These are phyloP conservation scores for Moesziomyces parantarcticus DNA, from an alignment of 1,284 basidiomycete genomes.

Conservation along the genomic window DNA sequence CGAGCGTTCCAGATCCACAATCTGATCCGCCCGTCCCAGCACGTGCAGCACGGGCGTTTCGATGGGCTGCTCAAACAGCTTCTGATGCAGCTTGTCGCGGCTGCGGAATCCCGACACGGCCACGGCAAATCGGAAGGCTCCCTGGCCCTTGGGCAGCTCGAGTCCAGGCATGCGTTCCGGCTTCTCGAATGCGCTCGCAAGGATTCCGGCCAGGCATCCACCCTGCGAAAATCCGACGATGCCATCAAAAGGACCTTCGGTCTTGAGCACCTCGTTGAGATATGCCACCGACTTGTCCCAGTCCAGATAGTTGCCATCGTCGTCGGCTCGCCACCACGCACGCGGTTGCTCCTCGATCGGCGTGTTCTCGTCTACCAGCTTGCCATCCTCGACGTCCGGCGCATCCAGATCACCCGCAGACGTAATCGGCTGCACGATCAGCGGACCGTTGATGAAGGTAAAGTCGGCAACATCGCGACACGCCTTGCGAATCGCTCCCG, in stretches of 20 bases:
- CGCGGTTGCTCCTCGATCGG: slow-evolving; percentile 65
- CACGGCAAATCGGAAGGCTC: slow-evolving; percentile 59
- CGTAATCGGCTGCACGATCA: slow-evolving; percentile 61
- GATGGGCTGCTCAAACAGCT: slow-evolving; percentile 54
- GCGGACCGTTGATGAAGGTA: slow-evolving; percentile 61
- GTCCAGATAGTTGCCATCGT: slow-evolving; percentile 53
- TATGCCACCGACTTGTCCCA: slow-evolving; percentile 58
- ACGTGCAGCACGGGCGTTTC: slow-evolving; percentile 61
- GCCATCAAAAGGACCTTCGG: slow-evolving; percentile 64
- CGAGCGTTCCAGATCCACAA: slow-evolving; percentile 54
- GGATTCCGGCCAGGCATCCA: slow-evolving; percentile 54
- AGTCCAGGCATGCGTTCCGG: slow-evolving; percentile 51
- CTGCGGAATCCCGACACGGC: slow-evolving; percentile 63
- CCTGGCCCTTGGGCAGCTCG: slow-evolving; percentile 35
- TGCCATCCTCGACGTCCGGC: slow-evolving; percentile 49
- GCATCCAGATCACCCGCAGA: slow-evolving; percentile 52
- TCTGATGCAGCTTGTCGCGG: slow-evolving; percentile 45
- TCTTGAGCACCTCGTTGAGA: slow-evolving; percentile 49
- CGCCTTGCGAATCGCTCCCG: slow-evolving; percentile 61
- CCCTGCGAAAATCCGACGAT: slow-evolving; percentile 65
- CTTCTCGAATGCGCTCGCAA: slow-evolving; percentile 61
- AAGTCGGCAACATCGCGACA: slow-evolving; percentile 64
- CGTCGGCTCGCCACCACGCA: slow-evolving; percentile 63
- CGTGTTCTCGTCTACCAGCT: slow-evolving; percentile 47
- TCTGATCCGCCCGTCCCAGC: slow-evolving; percentile 55